A percentile compares a stretch with the other conserved stretches of the same genome.
phyloP scores from a whole-genome alignment of 257 asterid genomes.

The Avicennia marina region DNA sequence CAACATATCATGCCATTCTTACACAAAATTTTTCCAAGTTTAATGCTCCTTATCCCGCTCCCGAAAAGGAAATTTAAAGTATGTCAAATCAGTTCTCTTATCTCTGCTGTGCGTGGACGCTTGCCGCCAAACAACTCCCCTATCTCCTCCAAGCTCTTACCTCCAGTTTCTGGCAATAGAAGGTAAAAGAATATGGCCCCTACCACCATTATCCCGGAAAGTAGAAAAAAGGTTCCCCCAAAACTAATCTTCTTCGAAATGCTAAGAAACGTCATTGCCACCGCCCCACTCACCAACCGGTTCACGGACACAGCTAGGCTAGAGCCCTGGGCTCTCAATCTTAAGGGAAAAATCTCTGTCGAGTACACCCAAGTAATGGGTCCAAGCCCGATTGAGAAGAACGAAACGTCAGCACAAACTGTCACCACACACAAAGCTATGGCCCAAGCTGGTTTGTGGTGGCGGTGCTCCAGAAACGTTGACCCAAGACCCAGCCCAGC shows the following conservation, averaged over 20 bases:
- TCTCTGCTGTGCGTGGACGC: conserved; percentile 3
- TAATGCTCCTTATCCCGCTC: no score
- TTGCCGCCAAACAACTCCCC: conserved; percentile 54
- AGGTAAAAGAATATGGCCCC: conserved; percentile 63
- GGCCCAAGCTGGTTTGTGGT: conserved; percentile 65
- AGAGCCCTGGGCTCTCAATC: conserved; percentile 75
- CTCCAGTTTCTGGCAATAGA: conserved; percentile 75
- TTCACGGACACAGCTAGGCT: conserved; percentile 70
- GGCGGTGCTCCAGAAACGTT: conserved; percentile 32
- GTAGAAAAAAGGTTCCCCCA: conserved; percentile 64
- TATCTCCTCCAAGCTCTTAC: conserved; percentile 71
- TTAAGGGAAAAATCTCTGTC: conserved; percentile 58
- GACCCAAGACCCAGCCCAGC: conserved; percentile 68
- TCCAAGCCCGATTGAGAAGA: conserved; percentile 89
- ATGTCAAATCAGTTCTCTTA: not conserved
- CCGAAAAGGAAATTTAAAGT: no score
- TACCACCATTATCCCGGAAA: conserved; percentile 53
- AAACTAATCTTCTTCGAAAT: conserved; percentile 48
- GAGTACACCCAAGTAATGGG: conserved; percentile 91
- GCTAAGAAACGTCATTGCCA: conserved; percentile 66
- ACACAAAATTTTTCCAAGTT: no score
- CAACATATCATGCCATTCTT: no score
- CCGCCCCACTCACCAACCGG: conserved; percentile 68
- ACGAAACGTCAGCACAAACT: conserved; percentile 72
- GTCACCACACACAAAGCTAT: conserved; percentile 61